Percentiles rank a stretch among this genome's conserved stretches.
These are phyloP conservation scores for Blastocystis sp. DNA, from an alignment of 352 stramenopile species.

Conservation along the genomic window DNA sequence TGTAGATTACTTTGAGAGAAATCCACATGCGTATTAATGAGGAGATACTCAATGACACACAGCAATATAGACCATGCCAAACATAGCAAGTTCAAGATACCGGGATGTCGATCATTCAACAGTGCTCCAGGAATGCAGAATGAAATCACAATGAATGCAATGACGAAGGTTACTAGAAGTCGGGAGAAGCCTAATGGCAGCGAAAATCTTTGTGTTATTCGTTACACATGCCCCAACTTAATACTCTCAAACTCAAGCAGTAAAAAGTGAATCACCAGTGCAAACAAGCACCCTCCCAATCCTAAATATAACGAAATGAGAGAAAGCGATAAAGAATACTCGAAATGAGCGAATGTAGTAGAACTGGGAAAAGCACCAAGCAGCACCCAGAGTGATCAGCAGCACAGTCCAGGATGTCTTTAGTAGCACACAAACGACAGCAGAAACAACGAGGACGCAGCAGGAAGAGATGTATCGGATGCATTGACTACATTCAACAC, in stretches of 20 bases:
- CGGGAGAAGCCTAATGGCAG: background rate
- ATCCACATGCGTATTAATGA: slow-evolving; percentile 55
- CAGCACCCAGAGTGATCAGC: background rate
- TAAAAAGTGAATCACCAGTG: background rate
- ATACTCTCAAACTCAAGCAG: background rate
- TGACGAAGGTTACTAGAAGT: background rate
- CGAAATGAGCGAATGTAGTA: background rate
- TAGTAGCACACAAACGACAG: background rate
- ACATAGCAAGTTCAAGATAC: slow-evolving; percentile 7
- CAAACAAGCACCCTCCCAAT: background rate
- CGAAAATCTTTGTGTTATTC: background rate
- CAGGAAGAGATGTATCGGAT: background rate
- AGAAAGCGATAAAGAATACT: background rate
- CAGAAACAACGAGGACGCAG: background rate
- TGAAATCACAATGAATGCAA: background rate
- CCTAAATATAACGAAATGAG: background rate
- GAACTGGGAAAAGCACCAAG: slow-evolving; percentile 2
- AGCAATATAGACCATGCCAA: background rate
- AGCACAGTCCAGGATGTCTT: background rate
- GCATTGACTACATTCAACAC: background rate
- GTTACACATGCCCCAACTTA: background rate
- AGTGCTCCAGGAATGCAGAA: background rate
- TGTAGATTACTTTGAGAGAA: background rate
- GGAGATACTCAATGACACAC: background rate
- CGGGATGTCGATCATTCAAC: background rate